phyloP scores from a whole-genome alignment of 305 asterid species.

The Stenogyne calaminthoides region DNA sequence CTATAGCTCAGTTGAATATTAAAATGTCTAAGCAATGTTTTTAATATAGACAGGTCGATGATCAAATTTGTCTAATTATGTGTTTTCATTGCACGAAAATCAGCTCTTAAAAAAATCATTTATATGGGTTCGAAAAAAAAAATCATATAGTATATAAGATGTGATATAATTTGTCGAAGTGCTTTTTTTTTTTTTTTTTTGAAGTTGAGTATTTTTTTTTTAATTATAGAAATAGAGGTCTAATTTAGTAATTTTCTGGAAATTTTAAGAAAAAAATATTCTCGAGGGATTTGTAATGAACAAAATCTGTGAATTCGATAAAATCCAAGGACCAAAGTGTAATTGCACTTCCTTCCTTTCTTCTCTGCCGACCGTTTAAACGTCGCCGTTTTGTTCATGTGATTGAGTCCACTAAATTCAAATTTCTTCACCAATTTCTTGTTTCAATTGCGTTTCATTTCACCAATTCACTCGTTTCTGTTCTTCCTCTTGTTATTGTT shows the following conservation, averaged over 20 bases:
- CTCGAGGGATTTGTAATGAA: background rate
- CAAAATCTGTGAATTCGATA: background rate
- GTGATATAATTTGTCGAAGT: too few species aligned
- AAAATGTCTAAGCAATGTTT: too few species aligned
- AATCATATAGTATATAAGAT: too few species aligned
- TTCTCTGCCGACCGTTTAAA: conserved; percentile 38
- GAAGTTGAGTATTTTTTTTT: background rate
- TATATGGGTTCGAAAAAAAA: too few species aligned
- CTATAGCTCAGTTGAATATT: too few species aligned
- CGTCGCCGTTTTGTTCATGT: conserved; percentile 42
- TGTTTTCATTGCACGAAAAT: too few species aligned
- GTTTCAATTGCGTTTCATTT: conserved; percentile 18
- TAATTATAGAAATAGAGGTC: too few species aligned
- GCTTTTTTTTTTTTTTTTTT: too few species aligned
- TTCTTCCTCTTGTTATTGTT: background rate
- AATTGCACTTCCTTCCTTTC: conserved; percentile 14
- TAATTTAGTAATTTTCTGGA: background rate
- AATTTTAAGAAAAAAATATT: background rate
- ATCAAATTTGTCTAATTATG: too few species aligned
- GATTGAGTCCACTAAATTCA: conserved; percentile 29
- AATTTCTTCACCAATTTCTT: conserved; percentile 28
- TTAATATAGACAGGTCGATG: too few species aligned
- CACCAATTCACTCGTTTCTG: background rate
- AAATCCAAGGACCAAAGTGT: conserved; percentile 27
- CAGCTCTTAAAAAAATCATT: too few species aligned